These are phyloP conservation scores for Stentor coeruleus DNA, from an alignment of 73 alveolate species.

Conservation along the genomic window DNA sequence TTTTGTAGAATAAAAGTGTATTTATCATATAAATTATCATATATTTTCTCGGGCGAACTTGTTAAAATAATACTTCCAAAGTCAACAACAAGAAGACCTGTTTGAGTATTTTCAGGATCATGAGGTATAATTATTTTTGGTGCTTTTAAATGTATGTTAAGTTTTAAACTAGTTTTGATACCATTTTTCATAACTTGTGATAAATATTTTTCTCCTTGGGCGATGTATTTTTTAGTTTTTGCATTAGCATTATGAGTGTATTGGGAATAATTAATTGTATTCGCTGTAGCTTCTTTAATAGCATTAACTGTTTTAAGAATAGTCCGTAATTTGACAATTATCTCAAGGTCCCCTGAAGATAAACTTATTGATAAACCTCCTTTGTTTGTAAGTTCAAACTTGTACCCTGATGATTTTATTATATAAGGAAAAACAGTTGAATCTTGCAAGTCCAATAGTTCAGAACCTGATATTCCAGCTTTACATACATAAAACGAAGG, in stretches of 20 bases:
- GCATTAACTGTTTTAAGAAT: neutral
- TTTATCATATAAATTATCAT: neutral
- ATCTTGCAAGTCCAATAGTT: neutral
- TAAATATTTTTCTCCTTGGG: conserved; percentile 41
- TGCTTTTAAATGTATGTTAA: conserved; percentile 38
- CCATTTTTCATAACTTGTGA: conserved; percentile 22
- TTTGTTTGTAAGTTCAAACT: neutral
- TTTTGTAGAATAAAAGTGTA: neutral
- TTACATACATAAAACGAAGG: too few relatives aligned
- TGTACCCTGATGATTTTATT: neutral
- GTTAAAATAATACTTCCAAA: conserved; percentile 34
- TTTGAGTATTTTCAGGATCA: conserved; percentile 32
- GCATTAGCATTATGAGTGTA: conserved; percentile 46
- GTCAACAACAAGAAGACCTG: conserved; percentile 35
- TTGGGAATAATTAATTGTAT: conserved; percentile 31
- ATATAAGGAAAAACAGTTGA: neutral
- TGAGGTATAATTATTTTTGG: conserved; percentile 55
- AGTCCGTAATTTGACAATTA: neutral
- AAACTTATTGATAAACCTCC: neutral
- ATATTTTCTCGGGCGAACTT: neutral
- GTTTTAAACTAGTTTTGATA: conserved; percentile 23
- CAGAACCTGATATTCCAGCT: neutral
- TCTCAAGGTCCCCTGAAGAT: neutral
- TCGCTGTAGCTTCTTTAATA: neutral
- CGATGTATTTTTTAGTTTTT: conserved; percentile 33